Percentiles rank a stretch among this genome's conserved stretches.
These are phyloP conservation scores for Pichia inconspicua DNA, from an alignment of 1,139 yeast species.

Conservation along the genomic window DNA sequence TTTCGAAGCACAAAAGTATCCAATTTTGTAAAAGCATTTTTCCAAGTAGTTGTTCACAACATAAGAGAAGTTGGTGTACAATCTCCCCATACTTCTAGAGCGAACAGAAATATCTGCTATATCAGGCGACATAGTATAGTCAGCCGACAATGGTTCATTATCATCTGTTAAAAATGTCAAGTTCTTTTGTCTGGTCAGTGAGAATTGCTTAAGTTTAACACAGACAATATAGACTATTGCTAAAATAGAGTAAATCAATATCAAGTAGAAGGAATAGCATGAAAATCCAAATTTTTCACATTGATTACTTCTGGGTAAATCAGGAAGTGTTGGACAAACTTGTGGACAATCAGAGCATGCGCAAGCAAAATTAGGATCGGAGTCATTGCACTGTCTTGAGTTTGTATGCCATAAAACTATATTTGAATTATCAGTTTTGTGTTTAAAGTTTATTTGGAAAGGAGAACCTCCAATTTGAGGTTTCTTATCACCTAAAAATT, in stretches of 20 bases:
- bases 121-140: conserved; percentile 14
- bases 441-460: conserved; percentile 77
- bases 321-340: conserved; percentile 66
- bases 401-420: conserved; percentile 29
- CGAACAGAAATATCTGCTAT: conserved; percentile 15
- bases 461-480: conserved; percentile 94
- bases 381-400: conserved; percentile 53
- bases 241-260: conserved; percentile 38
- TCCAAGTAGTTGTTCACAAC: conserved; percentile 39
- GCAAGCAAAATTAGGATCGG: conserved; percentile 52
- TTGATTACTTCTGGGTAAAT: conserved; percentile 28
- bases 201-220: conserved; percentile 30
- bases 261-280: conserved; percentile 62
- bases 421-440: conserved; percentile 24
- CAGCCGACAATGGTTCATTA: conserved; percentile 13
- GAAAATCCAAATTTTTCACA: conserved; percentile 62
- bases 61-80: conserved; percentile 29
- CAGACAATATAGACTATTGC: conserved; percentile 34
- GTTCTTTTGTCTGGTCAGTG: conserved; percentile 3
- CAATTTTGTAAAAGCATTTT: conserved; percentile 39
- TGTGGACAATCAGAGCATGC: conserved; percentile 86
- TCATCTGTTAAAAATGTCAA: conserved; percentile 11
- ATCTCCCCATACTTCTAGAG: background rate
- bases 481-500: conserved; percentile 88
- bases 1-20: conserved; percentile 47